Evolutionary conservation across 352 stramenopile genomes (phyloP), one percentile per base, ranked within the genome.

Genomic region (Phytophthora constricta): DNA sequence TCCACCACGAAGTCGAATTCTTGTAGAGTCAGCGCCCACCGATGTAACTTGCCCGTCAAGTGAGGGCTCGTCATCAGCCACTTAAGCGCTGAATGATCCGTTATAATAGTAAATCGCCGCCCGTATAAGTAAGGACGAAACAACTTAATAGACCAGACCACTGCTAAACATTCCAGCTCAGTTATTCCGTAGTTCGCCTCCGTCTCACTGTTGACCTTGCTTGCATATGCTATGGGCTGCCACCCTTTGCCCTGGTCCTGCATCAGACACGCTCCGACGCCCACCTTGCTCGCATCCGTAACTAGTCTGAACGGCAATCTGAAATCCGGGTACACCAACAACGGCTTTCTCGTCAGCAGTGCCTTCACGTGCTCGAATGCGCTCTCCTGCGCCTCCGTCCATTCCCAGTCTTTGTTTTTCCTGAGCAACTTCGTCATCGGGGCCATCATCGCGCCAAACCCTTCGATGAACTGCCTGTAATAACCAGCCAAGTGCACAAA

Each of bases 311-410:
- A 78, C 2, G 54, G 54, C 16, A 49, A 22, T 19, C 22, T 42
- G 47, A 73, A 77, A 43, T 77, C 63, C 8, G 63, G 65, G 26
- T 72, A 72, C 19, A 4, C 74, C n/a, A n/a, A 41, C 11, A 75
- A 20, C 37, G 55, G 60, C 5, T 26, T 42, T 2, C 1, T 22
- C 4, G n/a, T 37, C 14, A 70, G 43, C n/a, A 59, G 57, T 0
- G 8, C n/a, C 51, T 72, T 71, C 25, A 72, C 62, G 14, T 7
- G 19, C 11, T 72, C 57, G 34, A 70, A 72, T 4, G 62, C 58
- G 0, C 3, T 14, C 14, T 69, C 27, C 17, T 76, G 59, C 8
- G 62, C 58, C 1, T 61, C 42, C 1, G 33, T 45, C 72, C 68
- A 80, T 4, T 63, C 2, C 68, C 68, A 77, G 1, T 49, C 27